Conservation (phyloP, 2,329 filamentous ascomycete species). For the Epichloe scottii region DNA sequence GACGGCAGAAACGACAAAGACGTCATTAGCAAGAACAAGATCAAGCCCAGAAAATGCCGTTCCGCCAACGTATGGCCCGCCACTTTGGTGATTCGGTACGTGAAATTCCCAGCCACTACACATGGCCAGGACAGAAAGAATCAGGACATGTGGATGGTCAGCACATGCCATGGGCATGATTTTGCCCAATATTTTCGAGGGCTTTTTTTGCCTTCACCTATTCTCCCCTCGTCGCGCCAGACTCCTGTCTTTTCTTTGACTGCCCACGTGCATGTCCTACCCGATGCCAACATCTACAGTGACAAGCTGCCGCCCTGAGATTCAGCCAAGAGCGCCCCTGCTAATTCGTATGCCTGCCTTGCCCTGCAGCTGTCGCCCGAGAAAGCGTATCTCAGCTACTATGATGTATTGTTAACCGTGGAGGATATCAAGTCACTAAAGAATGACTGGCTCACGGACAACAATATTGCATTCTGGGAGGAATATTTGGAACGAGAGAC, state of each 20-base stretch:
- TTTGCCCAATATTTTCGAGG: too few relatives aligned
- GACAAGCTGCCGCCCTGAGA: neutral
- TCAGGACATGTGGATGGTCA: too few relatives aligned
- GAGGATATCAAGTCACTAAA: conserved; percentile 83
- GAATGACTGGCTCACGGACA: conserved; percentile 93
- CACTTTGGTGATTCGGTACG: conserved; percentile 35
- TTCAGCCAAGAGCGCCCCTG: neutral
- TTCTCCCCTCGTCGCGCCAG: neutral
- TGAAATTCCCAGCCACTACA: conserved; percentile 2
- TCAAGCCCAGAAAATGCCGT: conserved; percentile 18
- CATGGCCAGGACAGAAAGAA: neutral
- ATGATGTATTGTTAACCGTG: conserved; percentile 50
- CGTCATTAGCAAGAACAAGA: neutral
- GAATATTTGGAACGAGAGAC: conserved; percentile 90
- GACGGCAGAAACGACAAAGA: neutral
- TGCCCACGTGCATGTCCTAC: neutral
- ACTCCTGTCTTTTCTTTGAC: neutral
- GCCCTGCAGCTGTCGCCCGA: conserved; percentile 34
- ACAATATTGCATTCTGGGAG: conserved; percentile 97
- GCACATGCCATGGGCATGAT: too few relatives aligned
- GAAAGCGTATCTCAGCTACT: conserved; percentile 28
- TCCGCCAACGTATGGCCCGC: conserved; percentile 31
- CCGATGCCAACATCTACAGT: too few relatives aligned
- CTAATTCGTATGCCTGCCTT: neutral
- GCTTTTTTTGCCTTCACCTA: neutral